Conservation (phyloP, 1,284 basidiomycete species). For the Vanrija sp. region DNA sequence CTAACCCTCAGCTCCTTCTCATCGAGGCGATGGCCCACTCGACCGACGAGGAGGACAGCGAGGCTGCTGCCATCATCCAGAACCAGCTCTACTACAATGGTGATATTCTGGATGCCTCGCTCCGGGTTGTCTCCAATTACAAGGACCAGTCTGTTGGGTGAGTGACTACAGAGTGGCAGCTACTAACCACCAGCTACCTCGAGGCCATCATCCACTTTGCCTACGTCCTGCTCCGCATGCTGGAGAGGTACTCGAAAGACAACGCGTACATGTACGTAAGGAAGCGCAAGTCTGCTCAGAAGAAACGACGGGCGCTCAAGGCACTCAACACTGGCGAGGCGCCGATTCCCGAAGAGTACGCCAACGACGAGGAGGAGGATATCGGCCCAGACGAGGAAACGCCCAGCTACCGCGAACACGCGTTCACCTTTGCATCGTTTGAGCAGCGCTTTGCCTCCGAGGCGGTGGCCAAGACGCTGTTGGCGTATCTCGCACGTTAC, state of each 20-base stretch:
- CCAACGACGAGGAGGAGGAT: conserved; percentile 51
- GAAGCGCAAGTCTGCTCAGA: conserved; percentile 59
- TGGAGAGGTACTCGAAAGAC: conserved; percentile 78
- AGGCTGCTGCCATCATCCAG: conserved; percentile 73
- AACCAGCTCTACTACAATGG: conserved; percentile 90
- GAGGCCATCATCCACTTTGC: conserved; percentile 77
- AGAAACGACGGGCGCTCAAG: conserved; percentile 54
- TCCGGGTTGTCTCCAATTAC: conserved; percentile 70
- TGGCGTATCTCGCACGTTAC: conserved; percentile 75
- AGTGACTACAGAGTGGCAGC: conserved; percentile 14
- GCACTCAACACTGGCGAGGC: conserved; percentile 34
- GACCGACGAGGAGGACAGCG: conserved; percentile 59
- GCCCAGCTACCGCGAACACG: conserved; percentile 69
- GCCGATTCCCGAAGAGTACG: conserved; percentile 38
- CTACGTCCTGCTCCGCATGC: conserved; percentile 74
- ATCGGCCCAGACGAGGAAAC: conserved; percentile 58
- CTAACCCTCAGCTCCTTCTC: conserved; percentile 58
- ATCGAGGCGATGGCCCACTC: conserved; percentile 63
- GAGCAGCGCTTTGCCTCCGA: conserved; percentile 83
- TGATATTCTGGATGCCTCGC: conserved; percentile 79
- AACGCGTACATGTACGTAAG: conserved; percentile 71
- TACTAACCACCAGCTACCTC: conserved; percentile 58
- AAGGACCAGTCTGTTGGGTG: conserved; percentile 57
- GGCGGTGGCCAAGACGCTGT: conserved; percentile 72
- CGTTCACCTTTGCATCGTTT: conserved; percentile 83